Conservation (phyloP, 176 grass and related monocot species). For the Elaeis guineensis region DNA sequence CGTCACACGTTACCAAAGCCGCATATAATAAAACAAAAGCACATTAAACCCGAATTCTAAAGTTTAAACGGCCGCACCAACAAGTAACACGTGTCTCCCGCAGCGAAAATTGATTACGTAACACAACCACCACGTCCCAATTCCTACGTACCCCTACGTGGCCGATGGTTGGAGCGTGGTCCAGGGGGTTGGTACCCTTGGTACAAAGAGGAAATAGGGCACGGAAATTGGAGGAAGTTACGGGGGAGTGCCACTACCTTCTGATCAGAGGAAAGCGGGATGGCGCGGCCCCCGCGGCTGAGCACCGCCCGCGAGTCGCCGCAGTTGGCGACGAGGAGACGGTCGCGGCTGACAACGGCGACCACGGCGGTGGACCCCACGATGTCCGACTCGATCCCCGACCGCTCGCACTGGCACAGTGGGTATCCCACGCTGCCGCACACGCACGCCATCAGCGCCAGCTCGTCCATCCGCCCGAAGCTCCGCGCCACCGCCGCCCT, state of each 20-base stretch:
- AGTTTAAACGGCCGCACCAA: no score
- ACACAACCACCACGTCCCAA: background rate
- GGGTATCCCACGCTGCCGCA: conserved; percentile 41
- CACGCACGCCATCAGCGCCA: conserved; percentile 51
- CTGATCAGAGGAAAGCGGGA: conserved; percentile 73
- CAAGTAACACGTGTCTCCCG: background rate
- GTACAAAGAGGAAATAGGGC: background rate
- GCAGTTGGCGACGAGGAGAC: conserved; percentile 66
- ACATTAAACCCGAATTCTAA: no score
- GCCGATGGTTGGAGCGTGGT: background rate
- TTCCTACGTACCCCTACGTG: background rate
- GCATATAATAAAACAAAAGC: no score
- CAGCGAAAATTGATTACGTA: background rate
- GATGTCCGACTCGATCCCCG: conserved; percentile 29
- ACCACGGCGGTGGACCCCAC: conserved; percentile 85
- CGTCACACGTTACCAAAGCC: no score
- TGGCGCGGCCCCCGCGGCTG: conserved; percentile 27
- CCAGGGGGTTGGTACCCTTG: background rate
- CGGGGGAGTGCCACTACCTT: conserved; percentile 45
- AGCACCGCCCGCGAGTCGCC: conserved; percentile 85
- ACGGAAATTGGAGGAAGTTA: background rate
- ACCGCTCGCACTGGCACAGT: conserved; percentile 40
- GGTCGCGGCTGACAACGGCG: conserved; percentile 36
- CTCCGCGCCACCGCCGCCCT: conserved; percentile 26
- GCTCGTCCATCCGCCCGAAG: conserved; percentile 61